A percentile compares a stretch with the other conserved stretches of the same genome.
These are phyloP conservation scores for Metahyphopichia silvanorum DNA, from an alignment of 805 yeast species.

Conservation along the genomic window DNA sequence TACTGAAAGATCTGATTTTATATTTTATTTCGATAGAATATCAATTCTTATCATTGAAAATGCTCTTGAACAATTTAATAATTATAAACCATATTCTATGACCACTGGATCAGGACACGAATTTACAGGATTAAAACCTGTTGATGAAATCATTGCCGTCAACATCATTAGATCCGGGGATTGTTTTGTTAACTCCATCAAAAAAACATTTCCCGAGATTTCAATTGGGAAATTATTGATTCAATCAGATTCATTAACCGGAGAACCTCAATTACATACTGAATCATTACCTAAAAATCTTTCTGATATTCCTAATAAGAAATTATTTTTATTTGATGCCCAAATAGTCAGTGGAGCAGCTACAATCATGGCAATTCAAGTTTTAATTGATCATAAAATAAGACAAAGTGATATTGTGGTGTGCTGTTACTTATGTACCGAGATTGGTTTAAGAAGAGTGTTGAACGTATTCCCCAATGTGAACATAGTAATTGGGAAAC, in stretches of 20 bases:
- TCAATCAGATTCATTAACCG: conserved; percentile 84
- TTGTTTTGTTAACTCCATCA: conserved; percentile 78
- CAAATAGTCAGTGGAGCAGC: conserved; percentile 93
- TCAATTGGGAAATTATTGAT: conserved; percentile 80
- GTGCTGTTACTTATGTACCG: conserved; percentile 73
- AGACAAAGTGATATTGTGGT: conserved; percentile 58
- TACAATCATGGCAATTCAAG: conserved; percentile 89
- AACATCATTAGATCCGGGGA: conserved; percentile 89
- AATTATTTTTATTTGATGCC: conserved; percentile 75
- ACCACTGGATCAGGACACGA: conserved; percentile 16
- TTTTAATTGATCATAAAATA: conserved; percentile 78
- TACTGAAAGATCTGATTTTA: conserved; percentile 70
- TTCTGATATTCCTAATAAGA: conserved; percentile 19
- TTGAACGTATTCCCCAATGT: conserved; percentile 71
- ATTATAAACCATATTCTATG: conserved; percentile 33
- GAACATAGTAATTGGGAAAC: conserved; percentile 63
- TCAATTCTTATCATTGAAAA: conserved; percentile 64
- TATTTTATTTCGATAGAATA: conserved; percentile 83
- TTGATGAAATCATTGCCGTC: conserved; percentile 62
- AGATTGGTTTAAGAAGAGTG: conserved; percentile 70
- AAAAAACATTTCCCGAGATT: conserved; percentile 73
- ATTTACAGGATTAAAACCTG: conserved; percentile 40
- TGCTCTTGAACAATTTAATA: conserved; percentile 58
- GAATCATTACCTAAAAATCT: conserved; percentile 57
- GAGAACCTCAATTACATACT: conserved; percentile 92